These are phyloP conservation scores for Leishmania braziliensis DNA, from an alignment of 208 protist genomes.

Conservation along the genomic window DNA sequence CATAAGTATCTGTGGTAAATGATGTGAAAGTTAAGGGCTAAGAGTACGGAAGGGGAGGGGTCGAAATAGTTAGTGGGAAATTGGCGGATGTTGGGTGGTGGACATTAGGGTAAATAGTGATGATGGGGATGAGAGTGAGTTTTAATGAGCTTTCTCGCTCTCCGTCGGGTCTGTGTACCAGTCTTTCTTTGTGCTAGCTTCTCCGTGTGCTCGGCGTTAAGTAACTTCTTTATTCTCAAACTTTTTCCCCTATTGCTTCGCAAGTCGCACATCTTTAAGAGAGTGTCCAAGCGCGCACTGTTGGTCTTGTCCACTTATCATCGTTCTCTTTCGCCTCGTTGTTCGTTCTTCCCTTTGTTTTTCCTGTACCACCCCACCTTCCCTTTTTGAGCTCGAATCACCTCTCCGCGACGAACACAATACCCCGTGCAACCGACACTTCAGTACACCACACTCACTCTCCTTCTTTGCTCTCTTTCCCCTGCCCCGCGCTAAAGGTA, in stretches of 20 bases:
- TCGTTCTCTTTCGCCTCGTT: neutral
- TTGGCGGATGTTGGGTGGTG: no score
- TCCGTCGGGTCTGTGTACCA: neutral
- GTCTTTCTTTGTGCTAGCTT: neutral
- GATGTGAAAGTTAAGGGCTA: no score
- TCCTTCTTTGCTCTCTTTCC: neutral
- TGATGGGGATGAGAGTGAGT: no score
- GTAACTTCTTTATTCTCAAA: neutral
- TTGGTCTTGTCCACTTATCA: neutral
- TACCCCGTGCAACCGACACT: neutral
- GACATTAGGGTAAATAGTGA: no score
- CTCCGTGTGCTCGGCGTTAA: neutral
- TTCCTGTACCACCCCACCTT: no score
- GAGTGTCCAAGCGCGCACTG: neutral
- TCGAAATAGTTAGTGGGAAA: no score
- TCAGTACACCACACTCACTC: neutral
- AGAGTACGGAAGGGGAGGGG: no score
- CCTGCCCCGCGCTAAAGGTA: neutral
- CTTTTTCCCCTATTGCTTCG: neutral
- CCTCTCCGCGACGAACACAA: neutral
- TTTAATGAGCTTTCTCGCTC: constrained; percentile 2
- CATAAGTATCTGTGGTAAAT: no score
- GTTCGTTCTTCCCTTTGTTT: neutral
- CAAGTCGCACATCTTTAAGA: neutral
- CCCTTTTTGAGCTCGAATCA: neutral